These are phyloP conservation scores for Psilocybe subaeruginosa DNA, from an alignment of 768 basidiomycete species.

Conservation along the genomic window DNA sequence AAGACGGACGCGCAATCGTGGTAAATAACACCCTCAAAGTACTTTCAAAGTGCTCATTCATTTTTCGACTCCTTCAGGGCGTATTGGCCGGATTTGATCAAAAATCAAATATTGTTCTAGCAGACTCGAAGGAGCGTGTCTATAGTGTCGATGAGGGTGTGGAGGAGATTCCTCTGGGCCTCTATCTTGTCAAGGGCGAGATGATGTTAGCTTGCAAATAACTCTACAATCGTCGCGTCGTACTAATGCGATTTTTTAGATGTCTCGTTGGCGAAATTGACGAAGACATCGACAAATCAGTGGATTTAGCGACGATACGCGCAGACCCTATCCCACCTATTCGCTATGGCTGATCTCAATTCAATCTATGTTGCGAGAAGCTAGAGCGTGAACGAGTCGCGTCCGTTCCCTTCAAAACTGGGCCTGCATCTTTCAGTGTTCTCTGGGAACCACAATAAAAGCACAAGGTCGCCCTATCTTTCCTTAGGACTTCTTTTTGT, in stretches of 20 bases:
- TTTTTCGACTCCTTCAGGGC: conserved; percentile 54
- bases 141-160: conserved; percentile 91
- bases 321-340: conserved; percentile 89
- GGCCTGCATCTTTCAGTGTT: background rate
- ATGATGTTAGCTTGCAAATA: conserved; percentile 76
- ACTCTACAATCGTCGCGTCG: conserved; percentile 7
- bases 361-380: background rate
- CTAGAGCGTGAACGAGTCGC: background rate
- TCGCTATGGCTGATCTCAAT: conserved; percentile 55
- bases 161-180: conserved; percentile 90
- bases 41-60: background rate
- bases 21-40: conserved; percentile 46
- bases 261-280: conserved; percentile 88
- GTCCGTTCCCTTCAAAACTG: conserved; percentile 2
- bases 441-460: conserved; percentile 3
- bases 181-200: conserved; percentile 98
- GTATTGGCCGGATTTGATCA: conserved; percentile 92
- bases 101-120: conserved; percentile 94
- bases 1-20: conserved; percentile 95
- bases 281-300: conserved; percentile 73
- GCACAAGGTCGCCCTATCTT: background rate
- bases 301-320: conserved; percentile 75
- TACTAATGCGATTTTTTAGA: conserved; percentile 30
- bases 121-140: conserved; percentile 91
- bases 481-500: background rate